Evolutionary conservation across 495 filamentous ascomycete species (phyloP).

Genomic region (Podospora conica): DNA sequence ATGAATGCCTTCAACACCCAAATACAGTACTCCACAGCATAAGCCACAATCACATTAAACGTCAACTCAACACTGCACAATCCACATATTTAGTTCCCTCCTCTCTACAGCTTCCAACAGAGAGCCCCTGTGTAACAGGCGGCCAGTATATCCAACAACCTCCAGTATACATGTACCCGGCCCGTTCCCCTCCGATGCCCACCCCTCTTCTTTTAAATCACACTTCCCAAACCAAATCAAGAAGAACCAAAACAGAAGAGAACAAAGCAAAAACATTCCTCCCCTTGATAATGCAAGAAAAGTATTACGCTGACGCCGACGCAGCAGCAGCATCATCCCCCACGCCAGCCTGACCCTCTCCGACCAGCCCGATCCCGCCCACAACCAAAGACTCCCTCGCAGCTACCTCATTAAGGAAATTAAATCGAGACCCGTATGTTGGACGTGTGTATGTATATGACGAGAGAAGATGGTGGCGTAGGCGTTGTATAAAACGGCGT

Average conservation of each 20-base stretch:
- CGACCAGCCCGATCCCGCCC: neutral
- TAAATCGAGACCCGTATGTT: neutral
- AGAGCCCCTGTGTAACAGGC: no score
- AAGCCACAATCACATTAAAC: no score
- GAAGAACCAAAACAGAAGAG: no score
- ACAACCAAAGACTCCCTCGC: neutral
- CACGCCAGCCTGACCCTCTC: neutral
- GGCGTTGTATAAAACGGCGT: neutral
- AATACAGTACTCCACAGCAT: no score
- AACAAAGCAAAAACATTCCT: neutral
- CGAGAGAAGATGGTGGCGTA: no score
- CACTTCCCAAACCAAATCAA: neutral
- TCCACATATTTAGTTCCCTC: no score
- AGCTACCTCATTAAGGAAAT: neutral
- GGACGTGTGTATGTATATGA: neutral
- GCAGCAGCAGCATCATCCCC: neutral
- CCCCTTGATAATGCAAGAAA: neutral
- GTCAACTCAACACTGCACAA: no score
- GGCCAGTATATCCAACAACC: no score
- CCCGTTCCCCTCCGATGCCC: neutral
- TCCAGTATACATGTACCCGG: neutral
- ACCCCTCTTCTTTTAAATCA: neutral
- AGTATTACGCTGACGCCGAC: neutral
- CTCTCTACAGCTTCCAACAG: no score
- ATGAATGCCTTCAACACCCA: no score